These are phyloP conservation scores for Fraxinus platypoda DNA, from an alignment of 305 asterid species.

Conservation along the genomic window DNA sequence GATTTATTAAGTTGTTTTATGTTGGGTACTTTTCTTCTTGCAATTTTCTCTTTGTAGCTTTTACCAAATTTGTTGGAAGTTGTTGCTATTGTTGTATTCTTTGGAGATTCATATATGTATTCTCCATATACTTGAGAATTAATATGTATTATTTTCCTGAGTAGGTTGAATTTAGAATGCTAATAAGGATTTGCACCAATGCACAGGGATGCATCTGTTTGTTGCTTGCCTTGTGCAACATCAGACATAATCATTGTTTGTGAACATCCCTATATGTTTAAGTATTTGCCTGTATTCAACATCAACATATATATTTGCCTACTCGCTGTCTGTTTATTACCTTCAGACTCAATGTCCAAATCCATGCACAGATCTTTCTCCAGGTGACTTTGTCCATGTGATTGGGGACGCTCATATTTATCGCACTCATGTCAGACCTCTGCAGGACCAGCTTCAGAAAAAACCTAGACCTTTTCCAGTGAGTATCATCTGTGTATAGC, in stretches of 20 bases:
- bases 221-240: background rate
- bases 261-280: background rate
- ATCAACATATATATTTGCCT: background rate
- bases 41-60: background rate
- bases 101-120: background rate
- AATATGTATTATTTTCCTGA: background rate
- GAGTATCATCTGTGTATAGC: conserved; percentile 23
- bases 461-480: conserved; percentile 93
- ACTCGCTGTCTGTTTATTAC: background rate
- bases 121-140: background rate
- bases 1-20: background rate
- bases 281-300: background rate
- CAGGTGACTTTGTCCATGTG: conserved; percentile 87
- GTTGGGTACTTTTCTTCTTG: background rate
- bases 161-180: background rate
- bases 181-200: background rate
- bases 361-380: conserved; percentile 55
- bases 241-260: background rate
- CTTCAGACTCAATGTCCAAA: background rate
- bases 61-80: background rate
- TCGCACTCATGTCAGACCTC: conserved; percentile 68
- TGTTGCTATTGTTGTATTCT: background rate
- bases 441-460: conserved; percentile 89
- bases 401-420: conserved; percentile 95
- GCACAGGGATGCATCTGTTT: background rate